Base-by-base conservation (phyloP, 179 eudicot species). In the Silene noctiflora region DNA sequence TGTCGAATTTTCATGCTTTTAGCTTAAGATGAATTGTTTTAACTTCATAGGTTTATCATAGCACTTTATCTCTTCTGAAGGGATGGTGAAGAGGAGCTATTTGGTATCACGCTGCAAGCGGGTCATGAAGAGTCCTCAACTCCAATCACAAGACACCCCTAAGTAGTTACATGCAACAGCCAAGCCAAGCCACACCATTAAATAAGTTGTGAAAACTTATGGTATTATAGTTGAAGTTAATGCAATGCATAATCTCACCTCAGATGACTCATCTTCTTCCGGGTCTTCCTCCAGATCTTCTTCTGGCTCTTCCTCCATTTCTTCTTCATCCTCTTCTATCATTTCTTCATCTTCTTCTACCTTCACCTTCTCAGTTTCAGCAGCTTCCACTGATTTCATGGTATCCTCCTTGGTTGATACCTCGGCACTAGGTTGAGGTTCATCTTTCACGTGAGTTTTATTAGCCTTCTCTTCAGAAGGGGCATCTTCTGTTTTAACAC, bases 201-300 rank as follows among this genome's bases (percentile, higher is more conserved):
- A 27, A 27, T 27, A 27, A 27, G 29, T 27, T 39, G 46, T 39
- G 46, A 35, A 12, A 56, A 19, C 6, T 4, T 59, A 29, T 3
- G 70, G 16, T 22, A 35, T 48, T 10, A 24, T 11, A 77, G 24
- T 14, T 10, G 58, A 44, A 24, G 3, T 48, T 13, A 39, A 69
- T 22, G 69, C 31, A 64, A 51, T 53, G 77, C 77, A 31, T 51
- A 55, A 33, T 19, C 86, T 80, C 81, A 83, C 98, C 92, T 90
- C 92, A 27, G 83, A 83, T 22, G 73, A 48, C 76, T 90, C 92
- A 65, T 91, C 89, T 77, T 81, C 86, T 55, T 78, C 82, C 0
- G 79, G 88, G 61, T 89, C 92, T 19, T 91, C 96, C 55, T 89
- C 93, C 0, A 83, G 87, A 20, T 90, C 89, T 76, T 75, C 87